Evolutionary conservation across 75 land plant genomes (phyloP), one percentile per base, ranked within the genome.

Genomic region (Cryptomeria japonica): DNA sequence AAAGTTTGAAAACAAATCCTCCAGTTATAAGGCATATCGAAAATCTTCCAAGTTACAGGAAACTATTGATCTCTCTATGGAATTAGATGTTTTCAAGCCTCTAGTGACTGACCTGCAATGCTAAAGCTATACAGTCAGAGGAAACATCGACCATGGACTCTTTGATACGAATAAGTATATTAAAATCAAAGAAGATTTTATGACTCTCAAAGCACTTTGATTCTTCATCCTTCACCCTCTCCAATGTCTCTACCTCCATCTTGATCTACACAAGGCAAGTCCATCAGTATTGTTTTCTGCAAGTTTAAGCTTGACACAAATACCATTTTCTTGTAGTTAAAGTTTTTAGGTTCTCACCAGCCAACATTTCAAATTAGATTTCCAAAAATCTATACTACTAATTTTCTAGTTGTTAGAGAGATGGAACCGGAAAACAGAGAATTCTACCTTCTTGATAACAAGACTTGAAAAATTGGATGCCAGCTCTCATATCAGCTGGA

Each of bases 181-280:
- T 68, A 87, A 94, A 94, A 88, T 92, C 92, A 36, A 95, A 95
- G 42, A 68, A 64, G 87, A 95, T 94, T 18, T 91, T 91, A 19
- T 94, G 92, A 39, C 88, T 87, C 86, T 90, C 79, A 61, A 95
- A 92, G 70, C 84, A 86, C 88, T 91, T 92, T n/a, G 79, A 38
- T 47, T 95, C 96, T 88, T 95, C 95, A 87, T 95, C 96, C 87
- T 95, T 95, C 49, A 88, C 93, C 19, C 96, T 39, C 36, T 95
- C 96, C 34, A 94, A n/a, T 46, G 85, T 87, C 83, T 95, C 96
- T 11, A 94, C 41, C 72, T 94, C 96, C 47, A 39, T 84, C 87
- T 92, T 95, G 83, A 94, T 85, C 96, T 95, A 56, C 51, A 25
- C 31, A 44, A 44, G 31, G 32, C 18, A 46, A 88, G 18, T 72